phyloP scores from a whole-genome alignment of 495 filamentous ascomycete species.

The Penicillium manginii region DNA sequence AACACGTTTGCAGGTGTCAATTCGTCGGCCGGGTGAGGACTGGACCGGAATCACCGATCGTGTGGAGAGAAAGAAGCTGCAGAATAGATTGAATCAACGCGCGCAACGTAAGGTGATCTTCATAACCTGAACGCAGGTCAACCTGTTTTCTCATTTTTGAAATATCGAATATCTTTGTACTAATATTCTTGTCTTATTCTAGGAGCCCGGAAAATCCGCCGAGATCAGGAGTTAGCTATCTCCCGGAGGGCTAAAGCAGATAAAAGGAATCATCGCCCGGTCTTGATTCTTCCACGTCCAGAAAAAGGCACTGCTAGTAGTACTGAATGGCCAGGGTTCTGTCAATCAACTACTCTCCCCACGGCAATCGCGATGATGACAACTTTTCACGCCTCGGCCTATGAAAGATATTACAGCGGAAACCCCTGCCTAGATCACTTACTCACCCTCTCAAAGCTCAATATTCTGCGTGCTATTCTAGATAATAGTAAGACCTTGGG shows the following conservation, averaged over 20 bases:
- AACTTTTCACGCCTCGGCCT: background rate
- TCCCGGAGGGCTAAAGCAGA: too few relatives aligned
- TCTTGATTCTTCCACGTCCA: too few relatives aligned
- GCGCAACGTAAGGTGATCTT: background rate
- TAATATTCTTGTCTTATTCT: too few relatives aligned
- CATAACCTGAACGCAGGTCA: background rate
- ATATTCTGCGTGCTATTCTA: slow-evolving; percentile 4
- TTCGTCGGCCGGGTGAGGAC: background rate
- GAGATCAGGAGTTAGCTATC: too few relatives aligned
- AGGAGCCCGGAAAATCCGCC: too few relatives aligned
- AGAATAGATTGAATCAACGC: slow-evolving; percentile 10
- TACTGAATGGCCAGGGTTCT: too few relatives aligned
- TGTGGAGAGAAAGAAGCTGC: background rate
- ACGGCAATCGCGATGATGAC: background rate
- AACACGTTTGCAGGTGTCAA: background rate
- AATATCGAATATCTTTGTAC: background rate
- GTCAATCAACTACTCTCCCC: background rate
- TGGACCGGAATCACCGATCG: slow-evolving; percentile 8
- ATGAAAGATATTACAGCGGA: background rate
- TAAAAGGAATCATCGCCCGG: too few relatives aligned
- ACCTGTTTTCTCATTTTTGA: background rate
- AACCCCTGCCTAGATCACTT: slow-evolving; percentile 2
- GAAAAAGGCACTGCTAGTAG: too few relatives aligned
- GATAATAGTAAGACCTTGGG: slow-evolving; percentile 2
- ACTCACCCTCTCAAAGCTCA: slow-evolving; percentile 2